Conservation (phyloP, 2,329 filamentous ascomycete genomes). For the Fusarium mangiferae region DNA sequence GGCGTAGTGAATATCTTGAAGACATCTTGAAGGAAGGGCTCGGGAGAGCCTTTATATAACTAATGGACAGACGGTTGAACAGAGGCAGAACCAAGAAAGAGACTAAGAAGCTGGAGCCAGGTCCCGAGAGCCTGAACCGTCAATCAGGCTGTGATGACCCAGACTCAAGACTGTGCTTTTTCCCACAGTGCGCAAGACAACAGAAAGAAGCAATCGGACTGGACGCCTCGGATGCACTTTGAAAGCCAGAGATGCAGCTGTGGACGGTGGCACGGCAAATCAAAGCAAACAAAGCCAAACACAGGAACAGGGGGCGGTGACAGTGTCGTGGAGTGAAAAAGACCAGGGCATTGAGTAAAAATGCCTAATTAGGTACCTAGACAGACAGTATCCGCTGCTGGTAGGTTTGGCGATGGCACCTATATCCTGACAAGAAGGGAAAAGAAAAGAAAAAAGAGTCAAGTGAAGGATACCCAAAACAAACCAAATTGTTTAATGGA, state of each 20-base stretch:
- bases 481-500: not conserved
- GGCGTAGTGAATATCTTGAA: conserved; percentile 52
- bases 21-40: conserved; percentile 47
- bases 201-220: conserved; percentile 23
- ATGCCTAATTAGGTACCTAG: conserved; percentile 2
- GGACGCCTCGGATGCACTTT: conserved; percentile 12
- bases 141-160: conserved; percentile 18
- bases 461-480: not conserved
- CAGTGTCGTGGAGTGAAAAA: conserved; percentile 11
- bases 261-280: not conserved
- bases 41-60: conserved; percentile 39
- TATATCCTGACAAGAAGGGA: not conserved
- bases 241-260: conserved; percentile 15
- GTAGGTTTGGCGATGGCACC: not conserved
- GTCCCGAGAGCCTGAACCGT: not conserved
- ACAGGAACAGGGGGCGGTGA: conserved; percentile 18
- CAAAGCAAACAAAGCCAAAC: conserved; percentile 4
- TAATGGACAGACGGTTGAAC: conserved; percentile 3
- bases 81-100: not conserved
- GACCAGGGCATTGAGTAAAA: conserved; percentile 4
- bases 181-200: conserved; percentile 23
- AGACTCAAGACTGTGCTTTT: conserved; percentile 5
- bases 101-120: conserved; percentile 3
- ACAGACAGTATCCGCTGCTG: conserved; percentile 2
- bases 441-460: not conserved